Percentiles rank a stretch among this genome's conserved stretches.
These are phyloP conservation scores for Trichocomaceae sp. DNA, from an alignment of 2,329 filamentous ascomycete species.

Conservation along the genomic window DNA sequence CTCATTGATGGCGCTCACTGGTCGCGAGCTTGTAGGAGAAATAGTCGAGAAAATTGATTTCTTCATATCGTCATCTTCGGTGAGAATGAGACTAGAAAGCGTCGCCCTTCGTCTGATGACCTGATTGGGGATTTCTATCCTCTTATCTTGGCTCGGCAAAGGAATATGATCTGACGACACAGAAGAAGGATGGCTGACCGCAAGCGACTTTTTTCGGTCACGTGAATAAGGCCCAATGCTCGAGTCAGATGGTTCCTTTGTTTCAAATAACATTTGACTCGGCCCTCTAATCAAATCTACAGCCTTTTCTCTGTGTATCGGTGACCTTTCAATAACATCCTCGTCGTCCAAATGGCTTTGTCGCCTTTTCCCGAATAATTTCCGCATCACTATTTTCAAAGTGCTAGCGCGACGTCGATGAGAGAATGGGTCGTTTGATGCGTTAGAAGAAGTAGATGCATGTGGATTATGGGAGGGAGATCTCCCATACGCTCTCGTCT, in stretches of 20 bases:
- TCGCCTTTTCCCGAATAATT: slow-evolving; percentile 37
- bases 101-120: slow-evolving; percentile 36
- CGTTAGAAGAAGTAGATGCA: slow-evolving; percentile 19
- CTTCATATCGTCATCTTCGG: slow-evolving; percentile 32
- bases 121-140: slow-evolving; percentile 15
- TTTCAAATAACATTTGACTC: slow-evolving; percentile 19
- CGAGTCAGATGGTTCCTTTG: slow-evolving; percentile 19
- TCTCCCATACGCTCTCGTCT: slow-evolving; percentile 7
- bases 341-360: slow-evolving; percentile 27
- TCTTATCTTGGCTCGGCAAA: slow-evolving; percentile 2
- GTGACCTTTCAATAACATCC: slow-evolving; percentile 17
- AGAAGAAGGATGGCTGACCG: slow-evolving; percentile 9
- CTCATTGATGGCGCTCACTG: slow-evolving; percentile 9
- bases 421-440: slow-evolving; percentile 19
- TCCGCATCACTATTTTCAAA: slow-evolving; percentile 40
- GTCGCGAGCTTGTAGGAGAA: slow-evolving; percentile 12
- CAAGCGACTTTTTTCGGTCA: slow-evolving; percentile 5
- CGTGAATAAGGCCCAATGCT: slow-evolving; percentile 8
- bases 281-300: neutral
- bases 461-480: slow-evolving; percentile 18
- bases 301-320: neutral
- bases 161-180: slow-evolving; percentile 9
- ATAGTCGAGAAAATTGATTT: slow-evolving; percentile 16
- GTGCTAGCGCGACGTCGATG: slow-evolving; percentile 38
- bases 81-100: slow-evolving; percentile 39